Evolutionary conservation across 192 early-diverging fungal species (phyloP).

Genomic region (Coemansia guatemalensis): DNA sequence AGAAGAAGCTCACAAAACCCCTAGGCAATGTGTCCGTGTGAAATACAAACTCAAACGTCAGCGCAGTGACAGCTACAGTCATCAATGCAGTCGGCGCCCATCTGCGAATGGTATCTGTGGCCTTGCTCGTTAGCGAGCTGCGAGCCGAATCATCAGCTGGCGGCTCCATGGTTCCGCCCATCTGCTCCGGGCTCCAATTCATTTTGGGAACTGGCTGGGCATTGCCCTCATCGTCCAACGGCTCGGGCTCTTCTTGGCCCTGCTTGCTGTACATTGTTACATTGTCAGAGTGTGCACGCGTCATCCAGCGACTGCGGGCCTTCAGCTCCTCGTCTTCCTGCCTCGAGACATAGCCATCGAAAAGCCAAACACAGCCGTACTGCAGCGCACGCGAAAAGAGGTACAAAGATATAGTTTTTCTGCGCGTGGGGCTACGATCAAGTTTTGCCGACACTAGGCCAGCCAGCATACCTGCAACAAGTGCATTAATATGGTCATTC

Average conservation of each 20-base stretch:
- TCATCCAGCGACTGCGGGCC: slow-evolving; percentile 27
- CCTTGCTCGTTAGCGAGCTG: neutral
- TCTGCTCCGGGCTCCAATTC: slow-evolving; percentile 19
- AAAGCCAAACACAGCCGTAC: slow-evolving; percentile 61
- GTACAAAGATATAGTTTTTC: slow-evolving; percentile 65
- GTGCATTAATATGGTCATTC: slow-evolving; percentile 60
- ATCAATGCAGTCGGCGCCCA: slow-evolving; percentile 41
- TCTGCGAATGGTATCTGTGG: slow-evolving; percentile 10
- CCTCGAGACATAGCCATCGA: slow-evolving; percentile 57
- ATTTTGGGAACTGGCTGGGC: slow-evolving; percentile 1
- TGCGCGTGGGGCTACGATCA: slow-evolving; percentile 59
- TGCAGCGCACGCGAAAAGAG: slow-evolving; percentile 64
- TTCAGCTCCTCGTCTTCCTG: slow-evolving; percentile 27
- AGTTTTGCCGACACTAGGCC: slow-evolving; percentile 60
- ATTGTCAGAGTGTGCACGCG: slow-evolving; percentile 32
- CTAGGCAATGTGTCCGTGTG: slow-evolving; percentile 58
- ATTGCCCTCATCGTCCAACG: too few species aligned
- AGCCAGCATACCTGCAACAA: slow-evolving; percentile 64
- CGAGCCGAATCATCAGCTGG: slow-evolving; percentile 1
- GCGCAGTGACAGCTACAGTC: slow-evolving; percentile 22
- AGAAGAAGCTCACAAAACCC: slow-evolving; percentile 60
- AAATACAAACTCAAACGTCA: slow-evolving; percentile 57
- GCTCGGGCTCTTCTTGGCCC: too few species aligned
- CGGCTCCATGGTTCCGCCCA: slow-evolving; percentile 18
- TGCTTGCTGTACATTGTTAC: slow-evolving; percentile 2